A percentile compares a stretch with the other conserved stretches of the same genome.
Conservation (phyloP, 192 early-diverging fungal genomes). For the Coemansia sp. region DNA sequence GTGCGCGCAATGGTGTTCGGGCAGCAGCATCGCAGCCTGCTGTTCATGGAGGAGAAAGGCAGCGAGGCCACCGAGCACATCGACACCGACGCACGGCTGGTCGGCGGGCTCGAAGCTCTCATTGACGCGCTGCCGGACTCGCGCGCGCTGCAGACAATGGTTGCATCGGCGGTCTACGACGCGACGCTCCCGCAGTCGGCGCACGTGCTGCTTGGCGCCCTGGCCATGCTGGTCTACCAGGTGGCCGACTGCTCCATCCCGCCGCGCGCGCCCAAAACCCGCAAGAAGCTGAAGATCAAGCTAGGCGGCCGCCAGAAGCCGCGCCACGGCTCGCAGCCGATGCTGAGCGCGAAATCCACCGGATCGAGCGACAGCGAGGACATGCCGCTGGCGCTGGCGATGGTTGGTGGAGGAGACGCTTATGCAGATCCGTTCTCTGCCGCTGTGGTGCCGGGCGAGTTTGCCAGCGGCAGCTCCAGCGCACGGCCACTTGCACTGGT, state of each 20-base stretch:
- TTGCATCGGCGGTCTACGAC: slow-evolving; percentile 37
- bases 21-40: slow-evolving; percentile 46
- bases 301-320: slow-evolving; percentile 18
- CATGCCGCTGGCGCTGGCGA: slow-evolving; percentile 33
- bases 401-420: not conserved
- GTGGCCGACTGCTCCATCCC: slow-evolving; percentile 40
- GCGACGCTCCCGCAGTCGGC: slow-evolving; percentile 17
- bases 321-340: not conserved
- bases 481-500: no score
- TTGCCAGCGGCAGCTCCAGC: not conserved
- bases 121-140: slow-evolving; percentile 39
- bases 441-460: slow-evolving; percentile 10
- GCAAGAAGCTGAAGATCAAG: slow-evolving; percentile 49
- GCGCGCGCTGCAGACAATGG: slow-evolving; percentile 21
- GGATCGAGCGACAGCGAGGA: slow-evolving; percentile 51
- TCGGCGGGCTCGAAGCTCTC: slow-evolving; percentile 45
- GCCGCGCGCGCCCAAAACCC: slow-evolving; percentile 18
- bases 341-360: slow-evolving; percentile 2
- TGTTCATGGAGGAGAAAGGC: slow-evolving; percentile 40
- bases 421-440: slow-evolving; percentile 9
- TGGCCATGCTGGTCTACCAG: slow-evolving; percentile 45
- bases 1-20: slow-evolving; percentile 43
- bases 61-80: slow-evolving; percentile 34
- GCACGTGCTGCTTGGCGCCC: slow-evolving; percentile 23
- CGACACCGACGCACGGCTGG: slow-evolving; percentile 48